phyloP scores from a whole-genome alignment of 1,284 basidiomycete species.

The Apiotrichum gamsii region DNA sequence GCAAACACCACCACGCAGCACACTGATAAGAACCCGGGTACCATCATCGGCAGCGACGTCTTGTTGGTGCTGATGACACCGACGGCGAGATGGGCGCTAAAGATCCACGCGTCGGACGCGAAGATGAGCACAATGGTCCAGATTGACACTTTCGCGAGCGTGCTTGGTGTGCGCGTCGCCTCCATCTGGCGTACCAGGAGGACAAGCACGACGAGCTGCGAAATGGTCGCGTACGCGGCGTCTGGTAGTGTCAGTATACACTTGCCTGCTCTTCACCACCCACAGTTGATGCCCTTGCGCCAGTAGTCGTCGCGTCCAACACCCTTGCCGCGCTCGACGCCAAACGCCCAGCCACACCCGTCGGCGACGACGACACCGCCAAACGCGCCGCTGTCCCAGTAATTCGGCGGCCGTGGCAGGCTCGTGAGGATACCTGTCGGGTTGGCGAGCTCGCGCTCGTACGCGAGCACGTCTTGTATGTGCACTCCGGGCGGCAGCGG shows the following conservation, averaged over 20 bases:
- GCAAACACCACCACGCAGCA: conserved; percentile 46
- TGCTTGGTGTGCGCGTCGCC: conserved; percentile 67
- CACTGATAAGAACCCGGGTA: conserved; percentile 65
- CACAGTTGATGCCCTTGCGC: conserved; percentile 73
- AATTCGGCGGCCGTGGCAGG: conserved; percentile 28
- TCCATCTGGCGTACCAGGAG: conserved; percentile 68
- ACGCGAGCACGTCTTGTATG: conserved; percentile 27
- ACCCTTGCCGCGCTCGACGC: conserved; percentile 60
- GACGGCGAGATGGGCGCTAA: conserved; percentile 76
- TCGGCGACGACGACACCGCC: conserved; percentile 64
- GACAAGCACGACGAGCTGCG: conserved; percentile 61
- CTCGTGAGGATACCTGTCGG: conserved; percentile 37
- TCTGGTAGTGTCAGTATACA: conserved; percentile 7
- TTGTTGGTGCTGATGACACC: conserved; percentile 72
- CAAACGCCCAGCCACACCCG: conserved; percentile 68
- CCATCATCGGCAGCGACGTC: conserved; percentile 67
- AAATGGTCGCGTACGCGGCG: conserved; percentile 61
- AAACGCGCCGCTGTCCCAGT: conserved; percentile 43
- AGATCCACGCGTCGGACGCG: conserved; percentile 70
- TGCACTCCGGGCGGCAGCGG: conserved; percentile 30
- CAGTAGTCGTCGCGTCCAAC: conserved; percentile 61
- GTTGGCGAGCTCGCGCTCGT: conserved; percentile 34
- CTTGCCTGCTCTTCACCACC: conserved; percentile 34
- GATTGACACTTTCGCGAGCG: conserved; percentile 67
- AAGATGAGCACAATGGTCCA: conserved; percentile 74